A percentile compares a stretch with the other conserved stretches of the same genome.
These are phyloP conservation scores for Xenoacremonium recifei DNA, from an alignment of 2,329 filamentous ascomycete genomes.

Conservation along the genomic window DNA sequence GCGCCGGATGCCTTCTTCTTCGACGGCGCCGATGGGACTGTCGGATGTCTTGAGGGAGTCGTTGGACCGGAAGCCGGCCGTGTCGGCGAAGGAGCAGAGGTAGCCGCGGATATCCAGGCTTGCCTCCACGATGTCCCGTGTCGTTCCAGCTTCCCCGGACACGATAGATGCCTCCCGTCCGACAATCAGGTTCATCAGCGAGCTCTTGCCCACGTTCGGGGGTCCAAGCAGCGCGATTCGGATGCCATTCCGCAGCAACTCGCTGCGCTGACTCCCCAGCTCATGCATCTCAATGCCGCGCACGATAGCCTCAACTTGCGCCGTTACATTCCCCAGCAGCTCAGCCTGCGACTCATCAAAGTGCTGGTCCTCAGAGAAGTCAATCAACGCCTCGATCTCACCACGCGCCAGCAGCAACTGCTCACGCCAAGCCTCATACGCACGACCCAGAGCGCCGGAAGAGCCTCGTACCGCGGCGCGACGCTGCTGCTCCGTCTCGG, in stretches of 20 bases:
- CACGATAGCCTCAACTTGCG: constrained; percentile 61
- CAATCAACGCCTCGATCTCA: constrained; percentile 92
- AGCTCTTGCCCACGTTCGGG: constrained; percentile 94
- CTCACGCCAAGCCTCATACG: constrained; percentile 81
- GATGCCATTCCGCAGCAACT: constrained; percentile 82
- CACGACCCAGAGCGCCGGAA: constrained; percentile 65
- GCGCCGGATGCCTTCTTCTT: constrained; percentile 85
- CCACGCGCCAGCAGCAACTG: constrained; percentile 77
- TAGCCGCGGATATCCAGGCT: constrained; percentile 86
- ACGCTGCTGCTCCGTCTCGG: constrained; percentile 90
- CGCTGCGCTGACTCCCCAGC: constrained; percentile 74
- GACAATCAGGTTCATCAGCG: constrained; percentile 84
- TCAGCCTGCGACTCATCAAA: constrained; percentile 83
- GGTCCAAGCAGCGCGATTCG: constrained; percentile 83
- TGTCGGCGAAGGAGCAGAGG: constrained; percentile 92
- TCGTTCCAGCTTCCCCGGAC: constrained; percentile 88
- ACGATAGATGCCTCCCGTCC: constrained; percentile 95
- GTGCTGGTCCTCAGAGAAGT: constrained; percentile 96
- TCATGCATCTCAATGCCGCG: constrained; percentile 67
- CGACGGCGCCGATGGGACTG: constrained; percentile 65
- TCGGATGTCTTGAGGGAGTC: constrained; percentile 10
- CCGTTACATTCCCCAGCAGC: constrained; percentile 67
- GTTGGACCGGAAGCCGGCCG: constrained; percentile 75
- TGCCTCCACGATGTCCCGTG: constrained; percentile 89
- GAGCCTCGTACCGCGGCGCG: constrained; percentile 79